phyloP scores from a whole-genome alignment of 2,329 filamentous ascomycete species.

The Aplosporella prunicola region DNA sequence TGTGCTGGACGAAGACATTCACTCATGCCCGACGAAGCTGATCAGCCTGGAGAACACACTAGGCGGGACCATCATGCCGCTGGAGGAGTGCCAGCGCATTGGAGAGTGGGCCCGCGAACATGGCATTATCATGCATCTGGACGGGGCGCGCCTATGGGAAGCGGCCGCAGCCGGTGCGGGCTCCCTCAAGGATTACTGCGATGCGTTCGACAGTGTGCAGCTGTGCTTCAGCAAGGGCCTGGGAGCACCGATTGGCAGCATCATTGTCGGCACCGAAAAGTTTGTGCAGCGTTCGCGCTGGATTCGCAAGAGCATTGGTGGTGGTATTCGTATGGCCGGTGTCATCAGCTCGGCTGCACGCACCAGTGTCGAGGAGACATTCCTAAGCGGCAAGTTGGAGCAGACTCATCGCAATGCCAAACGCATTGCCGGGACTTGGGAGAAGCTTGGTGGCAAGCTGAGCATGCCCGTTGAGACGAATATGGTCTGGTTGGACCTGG shows the following conservation, averaged over 20 bases:
- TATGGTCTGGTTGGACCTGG: slow-evolving; percentile 78
- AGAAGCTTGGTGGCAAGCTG: slow-evolving; percentile 56
- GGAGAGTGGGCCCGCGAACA: slow-evolving; percentile 54
- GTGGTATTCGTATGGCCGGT: slow-evolving; percentile 67
- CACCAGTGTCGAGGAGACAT: slow-evolving; percentile 71
- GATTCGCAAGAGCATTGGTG: slow-evolving; percentile 72
- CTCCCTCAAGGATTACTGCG: slow-evolving; percentile 56
- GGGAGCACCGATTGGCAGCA: slow-evolving; percentile 69
- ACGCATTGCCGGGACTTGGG: slow-evolving; percentile 58
- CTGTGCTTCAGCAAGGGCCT: slow-evolving; percentile 77
- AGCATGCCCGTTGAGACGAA: slow-evolving; percentile 72
- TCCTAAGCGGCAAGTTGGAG: slow-evolving; percentile 55
- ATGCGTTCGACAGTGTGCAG: slow-evolving; percentile 62
- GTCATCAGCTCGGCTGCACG: slow-evolving; percentile 66
- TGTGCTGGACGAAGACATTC: slow-evolving; percentile 59
- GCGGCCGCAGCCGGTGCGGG: slow-evolving; percentile 63
- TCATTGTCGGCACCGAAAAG: slow-evolving; percentile 51
- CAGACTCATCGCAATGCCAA: slow-evolving; percentile 54
- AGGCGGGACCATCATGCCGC: slow-evolving; percentile 66
- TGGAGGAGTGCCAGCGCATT: slow-evolving; percentile 61
- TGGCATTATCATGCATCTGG: slow-evolving; percentile 61
- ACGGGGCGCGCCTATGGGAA: slow-evolving; percentile 76
- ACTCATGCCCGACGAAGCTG: slow-evolving; percentile 69
- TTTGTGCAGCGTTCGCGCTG: slow-evolving; percentile 61
- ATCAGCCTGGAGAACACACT: slow-evolving; percentile 84